Conservation (phyloP, 768 basidiomycete species). For the Pleurotus sapidus region DNA sequence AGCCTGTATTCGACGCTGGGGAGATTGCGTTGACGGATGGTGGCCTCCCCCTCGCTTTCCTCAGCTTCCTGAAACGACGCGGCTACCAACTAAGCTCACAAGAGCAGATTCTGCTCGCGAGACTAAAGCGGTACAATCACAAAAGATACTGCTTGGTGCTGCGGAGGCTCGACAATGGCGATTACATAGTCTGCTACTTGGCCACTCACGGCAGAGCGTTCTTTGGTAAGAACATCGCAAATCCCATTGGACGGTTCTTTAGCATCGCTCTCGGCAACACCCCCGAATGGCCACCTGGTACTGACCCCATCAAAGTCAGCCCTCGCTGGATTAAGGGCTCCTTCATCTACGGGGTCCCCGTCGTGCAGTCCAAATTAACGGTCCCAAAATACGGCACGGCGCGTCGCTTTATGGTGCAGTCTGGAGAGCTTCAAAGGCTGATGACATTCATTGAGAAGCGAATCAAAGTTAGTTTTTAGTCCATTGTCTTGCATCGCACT, state of each 20-base stretch:
- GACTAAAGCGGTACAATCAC: background rate
- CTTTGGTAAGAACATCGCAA: slow-evolving; percentile 16
- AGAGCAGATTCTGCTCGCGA: slow-evolving; percentile 11
- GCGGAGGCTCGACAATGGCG: slow-evolving; percentile 19
- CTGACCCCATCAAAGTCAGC: slow-evolving; percentile 23
- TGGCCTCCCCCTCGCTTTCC: slow-evolving; percentile 1
- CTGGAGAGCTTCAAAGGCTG: slow-evolving; percentile 3
- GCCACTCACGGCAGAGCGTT: slow-evolving; percentile 29
- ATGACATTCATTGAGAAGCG: slow-evolving; percentile 4
- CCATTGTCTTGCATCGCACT: background rate
- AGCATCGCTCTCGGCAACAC: slow-evolving; percentile 30
- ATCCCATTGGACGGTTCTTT: slow-evolving; percentile 26
- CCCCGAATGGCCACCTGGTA: slow-evolving; percentile 23
- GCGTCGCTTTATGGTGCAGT: slow-evolving; percentile 4
- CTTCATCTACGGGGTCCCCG: slow-evolving; percentile 31
- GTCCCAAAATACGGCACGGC: slow-evolving; percentile 9
- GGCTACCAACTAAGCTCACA: slow-evolving; percentile 17
- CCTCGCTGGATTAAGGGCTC: slow-evolving; percentile 25
- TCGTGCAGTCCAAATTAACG: slow-evolving; percentile 15
- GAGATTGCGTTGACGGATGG: slow-evolving; percentile 2
- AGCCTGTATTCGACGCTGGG: background rate
- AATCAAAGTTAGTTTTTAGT: background rate
- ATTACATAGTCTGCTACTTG: slow-evolving; percentile 33
- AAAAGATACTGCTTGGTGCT: slow-evolving; percentile 33
- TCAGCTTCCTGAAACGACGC: slow-evolving; percentile 1